Evolutionary conservation across 139 green algal species (phyloP).

Genomic region (Gonium pectorale): DNA sequence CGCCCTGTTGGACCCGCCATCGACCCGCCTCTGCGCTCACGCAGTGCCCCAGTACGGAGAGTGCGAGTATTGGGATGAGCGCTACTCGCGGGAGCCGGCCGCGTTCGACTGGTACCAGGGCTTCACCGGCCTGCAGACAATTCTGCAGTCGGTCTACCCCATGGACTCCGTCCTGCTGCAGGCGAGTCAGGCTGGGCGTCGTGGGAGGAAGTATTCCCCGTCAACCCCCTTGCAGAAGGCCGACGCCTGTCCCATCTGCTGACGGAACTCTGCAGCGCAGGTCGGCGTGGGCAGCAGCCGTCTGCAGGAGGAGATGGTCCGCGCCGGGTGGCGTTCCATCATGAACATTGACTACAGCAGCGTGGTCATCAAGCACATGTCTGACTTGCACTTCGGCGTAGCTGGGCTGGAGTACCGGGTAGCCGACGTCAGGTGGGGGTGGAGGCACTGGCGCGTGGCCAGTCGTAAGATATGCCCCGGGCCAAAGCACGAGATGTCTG

Average conservation of each 20-base stretch:
- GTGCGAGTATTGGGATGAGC: slow-evolving; percentile 64
- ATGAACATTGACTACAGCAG: slow-evolving; percentile 64
- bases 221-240: too few relatives aligned
- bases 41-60: slow-evolving; percentile 58
- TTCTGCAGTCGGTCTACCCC: slow-evolving; percentile 54
- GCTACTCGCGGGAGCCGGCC: slow-evolving; percentile 53
- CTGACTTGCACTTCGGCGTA: slow-evolving; percentile 46
- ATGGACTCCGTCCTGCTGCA: slow-evolving; percentile 53
- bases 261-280: too few relatives aligned
- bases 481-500: neutral
- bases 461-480: neutral
- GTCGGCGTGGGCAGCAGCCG: slow-evolving; percentile 65
- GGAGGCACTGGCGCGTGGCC: too few relatives aligned
- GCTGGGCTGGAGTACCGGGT: slow-evolving; percentile 56
- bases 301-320: slow-evolving; percentile 66
- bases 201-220: too few relatives aligned
- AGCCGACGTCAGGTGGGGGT: slow-evolving; percentile 50
- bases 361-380: slow-evolving; percentile 58
- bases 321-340: slow-evolving; percentile 55
- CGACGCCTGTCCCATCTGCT: too few relatives aligned
- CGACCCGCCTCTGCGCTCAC: neutral
- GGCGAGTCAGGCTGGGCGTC: too few relatives aligned
- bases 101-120: slow-evolving; percentile 69
- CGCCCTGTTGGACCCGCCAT: neutral
- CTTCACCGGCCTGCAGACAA: slow-evolving; percentile 49